phyloP scores from a whole-genome alignment of 208 protist species.

The Trypanosoma rangeli region DNA sequence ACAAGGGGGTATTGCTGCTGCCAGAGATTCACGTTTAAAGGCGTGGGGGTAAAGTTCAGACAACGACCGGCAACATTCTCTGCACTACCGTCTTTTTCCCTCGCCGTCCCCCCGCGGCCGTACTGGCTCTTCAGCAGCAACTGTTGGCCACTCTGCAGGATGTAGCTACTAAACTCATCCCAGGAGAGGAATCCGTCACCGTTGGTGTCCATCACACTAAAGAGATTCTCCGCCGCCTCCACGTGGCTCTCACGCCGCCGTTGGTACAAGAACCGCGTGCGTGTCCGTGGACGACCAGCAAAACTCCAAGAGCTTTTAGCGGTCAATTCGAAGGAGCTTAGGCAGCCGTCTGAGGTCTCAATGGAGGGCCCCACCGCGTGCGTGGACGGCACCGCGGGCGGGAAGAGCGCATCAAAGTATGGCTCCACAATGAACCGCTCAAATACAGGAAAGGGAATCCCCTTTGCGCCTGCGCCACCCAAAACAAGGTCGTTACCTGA shows the following conservation, averaged over 20 bases:
- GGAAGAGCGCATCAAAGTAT: constrained; percentile 49
- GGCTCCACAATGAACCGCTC: constrained; percentile 51
- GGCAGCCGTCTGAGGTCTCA: background rate
- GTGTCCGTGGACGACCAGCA: background rate
- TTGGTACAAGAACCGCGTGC: constrained; percentile 12
- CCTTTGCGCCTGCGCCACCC: background rate
- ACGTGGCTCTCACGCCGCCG: constrained; percentile 30
- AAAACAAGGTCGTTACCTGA: background rate
- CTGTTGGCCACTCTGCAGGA: constrained; percentile 45
- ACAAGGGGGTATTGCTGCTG: constrained; percentile 66
- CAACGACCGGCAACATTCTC: background rate
- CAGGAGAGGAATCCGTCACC: constrained; percentile 58
- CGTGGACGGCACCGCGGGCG: background rate
- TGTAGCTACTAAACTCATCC: constrained; percentile 62
- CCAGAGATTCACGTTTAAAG: constrained; percentile 66
- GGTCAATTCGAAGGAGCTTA: background rate
- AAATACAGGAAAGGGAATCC: constrained; percentile 56
- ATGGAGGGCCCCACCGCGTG: background rate
- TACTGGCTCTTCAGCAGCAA: constrained; percentile 13
- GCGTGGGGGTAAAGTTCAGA: constrained; percentile 39
- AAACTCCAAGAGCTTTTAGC: background rate
- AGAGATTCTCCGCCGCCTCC: constrained; percentile 48
- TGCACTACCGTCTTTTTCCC: background rate
- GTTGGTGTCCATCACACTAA: constrained; percentile 65
- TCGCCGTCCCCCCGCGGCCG: background rate